phyloP scores from a whole-genome alignment of 768 basidiomycete species.

The Leccinum obscurum region DNA sequence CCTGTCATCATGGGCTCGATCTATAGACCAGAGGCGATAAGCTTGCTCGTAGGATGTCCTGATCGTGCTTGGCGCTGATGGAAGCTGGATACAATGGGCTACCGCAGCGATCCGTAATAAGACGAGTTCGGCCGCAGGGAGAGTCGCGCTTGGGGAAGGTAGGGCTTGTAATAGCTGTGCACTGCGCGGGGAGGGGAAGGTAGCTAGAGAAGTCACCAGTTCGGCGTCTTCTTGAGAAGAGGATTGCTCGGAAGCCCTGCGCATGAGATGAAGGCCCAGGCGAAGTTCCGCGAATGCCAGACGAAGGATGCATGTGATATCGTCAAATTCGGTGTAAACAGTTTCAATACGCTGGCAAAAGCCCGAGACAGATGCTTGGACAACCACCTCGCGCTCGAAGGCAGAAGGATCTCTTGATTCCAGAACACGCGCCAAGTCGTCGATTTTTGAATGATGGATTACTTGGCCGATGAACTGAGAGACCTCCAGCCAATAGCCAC shows the following conservation, averaged over 20 bases:
- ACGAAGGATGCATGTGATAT: conserved; percentile 68
- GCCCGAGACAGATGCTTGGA: conserved; percentile 77
- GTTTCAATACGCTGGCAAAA: conserved; percentile 72
- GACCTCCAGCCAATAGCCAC: conserved; percentile 75
- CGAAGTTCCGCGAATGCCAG: conserved; percentile 65
- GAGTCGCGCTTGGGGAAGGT: conserved; percentile 9
- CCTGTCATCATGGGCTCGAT: conserved; percentile 68
- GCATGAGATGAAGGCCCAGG: conserved; percentile 67
- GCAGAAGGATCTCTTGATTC: conserved; percentile 39
- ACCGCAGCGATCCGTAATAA: conserved; percentile 49
- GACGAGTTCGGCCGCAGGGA: conserved; percentile 30
- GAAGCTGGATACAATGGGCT: conserved; percentile 23
- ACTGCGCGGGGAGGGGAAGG: conserved; percentile 56
- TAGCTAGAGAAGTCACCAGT: conserved; percentile 39
- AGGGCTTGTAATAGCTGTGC: conserved; percentile 37
- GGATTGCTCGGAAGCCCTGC: conserved; percentile 26
- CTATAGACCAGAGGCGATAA: conserved; percentile 80
- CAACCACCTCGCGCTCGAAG: conserved; percentile 58
- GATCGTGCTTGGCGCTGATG: conserved; percentile 29
- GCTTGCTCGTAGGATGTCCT: conserved; percentile 65
- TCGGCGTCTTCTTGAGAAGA: conserved; percentile 18
- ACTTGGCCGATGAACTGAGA: conserved; percentile 69
- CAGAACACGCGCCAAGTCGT: conserved; percentile 45
- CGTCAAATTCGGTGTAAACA: conserved; percentile 68
- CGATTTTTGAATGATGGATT: conserved; percentile 47